Evolutionary conservation across 441 rosid species (phyloP).

Genomic region (Brassica hybrid): DNA sequence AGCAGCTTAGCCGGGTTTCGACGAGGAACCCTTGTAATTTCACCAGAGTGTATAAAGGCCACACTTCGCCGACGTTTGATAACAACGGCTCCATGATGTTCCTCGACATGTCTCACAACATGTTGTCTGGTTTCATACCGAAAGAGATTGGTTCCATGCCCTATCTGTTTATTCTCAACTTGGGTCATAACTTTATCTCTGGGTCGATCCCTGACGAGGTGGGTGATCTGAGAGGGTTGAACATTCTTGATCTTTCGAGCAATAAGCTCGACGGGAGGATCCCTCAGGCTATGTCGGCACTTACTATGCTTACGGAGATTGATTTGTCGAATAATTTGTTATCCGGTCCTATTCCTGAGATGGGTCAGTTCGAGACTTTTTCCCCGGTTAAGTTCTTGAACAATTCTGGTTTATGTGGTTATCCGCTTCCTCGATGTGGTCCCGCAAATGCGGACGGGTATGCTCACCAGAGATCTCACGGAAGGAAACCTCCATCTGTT

Average conservation of each 20-base stretch:
- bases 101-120: constrained; percentile 82
- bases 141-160: constrained; percentile 80
- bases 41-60: constrained; percentile 74
- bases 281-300: constrained; percentile 65
- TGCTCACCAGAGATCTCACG: constrained; percentile 57
- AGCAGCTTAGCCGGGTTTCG: constrained; percentile 61
- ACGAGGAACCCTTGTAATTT: constrained; percentile 76
- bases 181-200: constrained; percentile 74
- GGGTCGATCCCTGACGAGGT: constrained; percentile 79
- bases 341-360: constrained; percentile 78
- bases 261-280: constrained; percentile 68
- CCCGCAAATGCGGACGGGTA: constrained; percentile 29
- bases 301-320: constrained; percentile 67
- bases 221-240: constrained; percentile 64
- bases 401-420: constrained; percentile 91
- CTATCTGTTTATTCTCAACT: constrained; percentile 73
- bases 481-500: constrained; percentile 58
- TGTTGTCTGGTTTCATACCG: constrained; percentile 71
- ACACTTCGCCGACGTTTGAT: constrained; percentile 76
- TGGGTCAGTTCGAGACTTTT: constrained; percentile 87
- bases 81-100: constrained; percentile 92
- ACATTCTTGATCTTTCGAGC: constrained; percentile 83
- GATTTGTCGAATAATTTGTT: constrained; percentile 78
- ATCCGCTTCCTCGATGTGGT: constrained; percentile 69
- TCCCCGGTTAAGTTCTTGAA: constrained; percentile 64